A percentile compares a stretch with the other conserved stretches of the same genome.
phyloP scores from a whole-genome alignment of 2,329 filamentous ascomycete species.

The Cryphonectria japonica region DNA sequence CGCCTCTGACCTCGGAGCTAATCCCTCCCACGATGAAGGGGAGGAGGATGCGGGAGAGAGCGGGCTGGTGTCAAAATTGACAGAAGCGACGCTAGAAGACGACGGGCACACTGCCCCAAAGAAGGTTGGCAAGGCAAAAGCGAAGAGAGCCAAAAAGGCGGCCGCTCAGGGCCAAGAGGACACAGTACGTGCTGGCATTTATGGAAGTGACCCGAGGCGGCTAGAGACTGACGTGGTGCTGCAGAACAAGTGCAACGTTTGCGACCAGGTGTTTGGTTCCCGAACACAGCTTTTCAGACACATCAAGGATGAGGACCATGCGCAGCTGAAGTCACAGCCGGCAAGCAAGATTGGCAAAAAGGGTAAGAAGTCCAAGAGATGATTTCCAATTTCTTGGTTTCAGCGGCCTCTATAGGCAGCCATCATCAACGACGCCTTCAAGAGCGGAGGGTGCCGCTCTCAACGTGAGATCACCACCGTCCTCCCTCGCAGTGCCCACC shows the following conservation, averaged over 20 bases:
- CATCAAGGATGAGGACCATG: conserved; percentile 68
- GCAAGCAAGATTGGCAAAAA: conserved; percentile 36
- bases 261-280: conserved; percentile 56
- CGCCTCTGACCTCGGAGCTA: conserved; percentile 1
- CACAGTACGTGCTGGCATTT: conserved; percentile 4
- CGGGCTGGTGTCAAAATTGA: conserved; percentile 25
- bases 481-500: neutral
- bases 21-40: conserved; percentile 14
- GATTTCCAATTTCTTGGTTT: conserved; percentile 18
- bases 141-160: conserved; percentile 53
- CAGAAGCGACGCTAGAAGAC: conserved; percentile 36
- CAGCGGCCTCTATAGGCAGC: neutral
- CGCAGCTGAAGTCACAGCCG: conserved; percentile 56
- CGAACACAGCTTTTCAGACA: conserved; percentile 76
- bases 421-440: neutral
- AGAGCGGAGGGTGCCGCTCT: neutral
- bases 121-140: conserved; percentile 56
- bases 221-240: conserved; percentile 7
- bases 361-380: conserved; percentile 45
- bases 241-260: conserved; percentile 50
- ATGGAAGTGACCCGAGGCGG: conserved; percentile 12
- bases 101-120: conserved; percentile 35
- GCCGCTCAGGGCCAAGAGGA: conserved; percentile 39
- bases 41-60: conserved; percentile 20
- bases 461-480: neutral